Conservation (phyloP, 2,329 filamentous ascomycete species). For the Claviceps pazoutovae region DNA sequence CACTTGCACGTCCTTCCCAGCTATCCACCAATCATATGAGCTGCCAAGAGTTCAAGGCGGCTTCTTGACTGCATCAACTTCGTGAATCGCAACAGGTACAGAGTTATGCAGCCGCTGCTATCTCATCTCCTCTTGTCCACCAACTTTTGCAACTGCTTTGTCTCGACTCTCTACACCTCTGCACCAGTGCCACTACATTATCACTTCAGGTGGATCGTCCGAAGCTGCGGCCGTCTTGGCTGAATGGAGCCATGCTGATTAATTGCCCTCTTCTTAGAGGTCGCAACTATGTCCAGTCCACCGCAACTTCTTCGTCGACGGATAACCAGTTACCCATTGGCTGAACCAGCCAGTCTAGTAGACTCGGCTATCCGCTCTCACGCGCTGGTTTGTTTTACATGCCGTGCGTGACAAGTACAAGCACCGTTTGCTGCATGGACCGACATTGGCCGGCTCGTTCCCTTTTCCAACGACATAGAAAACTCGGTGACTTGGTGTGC, state of each 20-base stretch:
- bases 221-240: neutral
- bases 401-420: neutral
- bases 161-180: neutral
- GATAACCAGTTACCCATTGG: constrained; percentile 8
- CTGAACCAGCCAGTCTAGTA: neutral
- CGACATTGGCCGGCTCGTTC: too few species aligned
- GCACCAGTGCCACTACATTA: neutral
- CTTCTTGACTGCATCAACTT: neutral
- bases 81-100: neutral
- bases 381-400: neutral
- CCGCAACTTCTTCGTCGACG: neutral
- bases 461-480: too few species aligned
- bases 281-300: constrained; percentile 1
- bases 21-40: neutral
- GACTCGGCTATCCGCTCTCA: neutral
- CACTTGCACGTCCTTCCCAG: neutral
- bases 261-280: constrained; percentile 23
- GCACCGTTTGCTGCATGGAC: neutral
- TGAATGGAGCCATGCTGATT: constrained; percentile 16
- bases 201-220: neutral
- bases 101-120: neutral
- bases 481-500: neutral
- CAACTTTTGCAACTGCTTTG: neutral
- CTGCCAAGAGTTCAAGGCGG: neutral
- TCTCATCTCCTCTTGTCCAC: neutral